Evolutionary conservation across 2,329 filamentous ascomycete species (phyloP), one percentile per base, ranked within the genome.

Genomic region (Coniella lustricola): DNA sequence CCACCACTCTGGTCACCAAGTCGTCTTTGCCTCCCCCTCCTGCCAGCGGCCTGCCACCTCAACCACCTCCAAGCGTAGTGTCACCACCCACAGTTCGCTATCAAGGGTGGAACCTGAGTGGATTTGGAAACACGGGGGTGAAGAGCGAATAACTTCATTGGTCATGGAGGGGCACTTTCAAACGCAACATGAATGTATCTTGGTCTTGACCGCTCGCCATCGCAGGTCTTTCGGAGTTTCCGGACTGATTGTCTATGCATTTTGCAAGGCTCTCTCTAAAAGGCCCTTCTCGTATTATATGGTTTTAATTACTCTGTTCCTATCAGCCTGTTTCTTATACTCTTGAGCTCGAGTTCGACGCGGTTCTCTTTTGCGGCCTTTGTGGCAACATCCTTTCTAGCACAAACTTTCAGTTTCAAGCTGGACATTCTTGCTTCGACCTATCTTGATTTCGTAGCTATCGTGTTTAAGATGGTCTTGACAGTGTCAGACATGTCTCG

Each of bases 51-150:
- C 60, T 65, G 18, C 59, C 62, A 22, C 60, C 65, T 21, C 68
- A 66, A 43, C 64, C 67, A 5, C 62, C 65, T 25, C 56, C 64
- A 7, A 59, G 56, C 22, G 51, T 56, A 31, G 50, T 60, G 2
- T 57, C 61, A 35, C 45, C 56, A 14, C 50, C 59, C 37, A 54
- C 59, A 14, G 57, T 58, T 34, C 64, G 62, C 48, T 69, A 68
- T 52, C 60, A 65, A 42, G 65, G 64, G 38, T 68, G 66, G 69
- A 66, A 69, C 53, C 54, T 65, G 32, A 63, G 62, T 53, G 66
- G 65, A 56, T 66, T 71, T 60, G 65, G 67, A 46, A 67, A 68
- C 54, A 65, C 64, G 39, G 65, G 64, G 49, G 62, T 66, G 46
- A 64, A 64, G 57, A 42, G 43, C 36, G 48, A 53, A 31, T 53